Percentiles rank a stretch among this genome's conserved stretches.
These are phyloP conservation scores for Cucurbita moschata DNA, from an alignment of 306 rosid genomes.

Conservation along the genomic window DNA sequence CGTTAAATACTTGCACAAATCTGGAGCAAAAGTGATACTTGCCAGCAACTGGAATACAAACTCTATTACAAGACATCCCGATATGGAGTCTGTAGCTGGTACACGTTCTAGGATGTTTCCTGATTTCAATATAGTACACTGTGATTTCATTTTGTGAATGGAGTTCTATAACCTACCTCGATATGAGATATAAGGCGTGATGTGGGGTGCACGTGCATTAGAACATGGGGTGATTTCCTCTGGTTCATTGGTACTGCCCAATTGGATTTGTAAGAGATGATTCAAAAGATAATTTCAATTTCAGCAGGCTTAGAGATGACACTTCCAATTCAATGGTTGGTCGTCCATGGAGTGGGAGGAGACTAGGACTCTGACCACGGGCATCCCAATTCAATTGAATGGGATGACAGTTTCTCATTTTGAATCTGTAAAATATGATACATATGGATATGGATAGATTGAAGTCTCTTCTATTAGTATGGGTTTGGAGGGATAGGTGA, in stretches of 20 bases:
- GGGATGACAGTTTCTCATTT: no score
- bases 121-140: background rate
- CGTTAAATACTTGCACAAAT: constrained; percentile 41
- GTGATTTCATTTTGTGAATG: constrained; percentile 8
- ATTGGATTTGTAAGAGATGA: background rate
- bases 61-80: constrained; percentile 17
- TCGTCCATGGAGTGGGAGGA: no score
- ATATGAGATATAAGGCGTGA: background rate
- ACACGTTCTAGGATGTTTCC: constrained; percentile 14
- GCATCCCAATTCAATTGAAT: no score
- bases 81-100: constrained; percentile 43
- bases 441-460: background rate
- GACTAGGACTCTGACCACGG: no score
- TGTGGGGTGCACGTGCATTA: background rate
- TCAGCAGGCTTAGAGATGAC: background rate
- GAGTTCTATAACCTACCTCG: background rate
- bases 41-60: constrained; percentile 50
- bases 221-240: background rate
- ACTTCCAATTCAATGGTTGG: background rate
- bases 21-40: constrained; percentile 56
- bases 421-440: no score
- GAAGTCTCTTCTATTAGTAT: background rate
- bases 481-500: background rate
- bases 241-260: background rate
- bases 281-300: background rate